Base-by-base conservation (phyloP, 75 land plant genomes). In the Pseudotsuga menziesii region DNA sequence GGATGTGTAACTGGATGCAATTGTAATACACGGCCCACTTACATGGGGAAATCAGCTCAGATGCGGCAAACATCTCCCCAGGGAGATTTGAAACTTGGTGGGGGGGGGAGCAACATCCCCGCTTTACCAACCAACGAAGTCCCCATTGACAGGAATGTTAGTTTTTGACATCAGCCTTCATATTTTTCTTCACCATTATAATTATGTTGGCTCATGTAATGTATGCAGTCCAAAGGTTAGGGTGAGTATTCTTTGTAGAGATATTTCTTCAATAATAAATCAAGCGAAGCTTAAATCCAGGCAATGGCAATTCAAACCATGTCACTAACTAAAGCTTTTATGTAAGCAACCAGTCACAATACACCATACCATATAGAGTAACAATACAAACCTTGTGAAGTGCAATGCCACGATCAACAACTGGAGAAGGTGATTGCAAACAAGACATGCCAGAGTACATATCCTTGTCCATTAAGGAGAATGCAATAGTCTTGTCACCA, bases 381-480 rank as follows among this genome's bases (percentile, higher is more conserved):
- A 39, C 25, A 22, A 39, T 56, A 78, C 64, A 67, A 78, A 96
- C 99, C 98, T 97, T 97, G 66, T 97, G 99, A 35, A 97, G 93
- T 27, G 99, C 88, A 74, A 97, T 92, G 27, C 99, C 99, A 62
- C 99, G 86, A 39, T 97, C 92, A 85, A 97, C 78, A 72, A 80
- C 36, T 22, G 90, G 90, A 73, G 94, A 83, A 61, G 88, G 86
- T 36, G 83, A 79, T 61, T 82, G 75, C 78, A 94, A 76, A 70
- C 90, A 83, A 56, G 99, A 97, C 99, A 97, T 97, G 66, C 90
- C 89, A 80, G 85, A 78, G 77, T 94, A 97, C 95, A 97, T 97
- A 71, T 97, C 99, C 88, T 86, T 89, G 82, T 92, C 98, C 99
- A 97, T 97, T 22, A 97, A 82, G 29, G 89, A 59, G 79, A 94